Evolutionary conservation across 257 asterid genomes (phyloP), one percentile per base, ranked within the genome.

Genomic region (Rauvolfia tetraphylla): DNA sequence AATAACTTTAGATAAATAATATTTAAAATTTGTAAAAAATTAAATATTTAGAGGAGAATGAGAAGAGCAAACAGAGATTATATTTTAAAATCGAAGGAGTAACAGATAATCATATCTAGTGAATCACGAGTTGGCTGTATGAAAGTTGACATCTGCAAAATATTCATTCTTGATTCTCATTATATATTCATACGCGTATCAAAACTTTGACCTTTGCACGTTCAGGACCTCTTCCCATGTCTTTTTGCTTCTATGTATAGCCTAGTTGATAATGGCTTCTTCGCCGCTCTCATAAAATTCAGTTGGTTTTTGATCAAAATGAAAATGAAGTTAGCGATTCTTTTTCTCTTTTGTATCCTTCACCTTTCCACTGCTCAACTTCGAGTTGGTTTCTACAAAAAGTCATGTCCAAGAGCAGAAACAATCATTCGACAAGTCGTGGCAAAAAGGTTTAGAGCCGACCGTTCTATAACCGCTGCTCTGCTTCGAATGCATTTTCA

Each of bases 401-500:
- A 82, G 27, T 79, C 84, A 3, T 93, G 98, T 46, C 88, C 92
- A 0, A 68, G 14, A 48, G 97, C 95, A 0, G 97, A 91, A 78
- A 27, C 82, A 0, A 80, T 91, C 15, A 62, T 93, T 67, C 89
- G 72, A 78, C 79, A 79, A 79, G 79, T 82, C 8, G 96, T 93
- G 68, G 82, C 78, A 17, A 83, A 67, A 22, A 72, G 84, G 3
- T 93, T 93, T 33, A 75, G n/a, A 38, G 25, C 33, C 9, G 95
- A 91, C 75, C 89, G 78, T 56, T 87, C 96, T 17, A 86, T 87
- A 11, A 86, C 98, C 0, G 88, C 95, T 22, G 96, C 96, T 13
- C 82, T 93, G 85, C 97, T 93, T 71, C 84, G 98, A 39, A 81
- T 93, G 93, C 90, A 93, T 80, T 93, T 93, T 29, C 98, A 93